These are phyloP conservation scores for Tulasnella sp. DNA, from an alignment of 768 basidiomycete species.

Conservation along the genomic window DNA sequence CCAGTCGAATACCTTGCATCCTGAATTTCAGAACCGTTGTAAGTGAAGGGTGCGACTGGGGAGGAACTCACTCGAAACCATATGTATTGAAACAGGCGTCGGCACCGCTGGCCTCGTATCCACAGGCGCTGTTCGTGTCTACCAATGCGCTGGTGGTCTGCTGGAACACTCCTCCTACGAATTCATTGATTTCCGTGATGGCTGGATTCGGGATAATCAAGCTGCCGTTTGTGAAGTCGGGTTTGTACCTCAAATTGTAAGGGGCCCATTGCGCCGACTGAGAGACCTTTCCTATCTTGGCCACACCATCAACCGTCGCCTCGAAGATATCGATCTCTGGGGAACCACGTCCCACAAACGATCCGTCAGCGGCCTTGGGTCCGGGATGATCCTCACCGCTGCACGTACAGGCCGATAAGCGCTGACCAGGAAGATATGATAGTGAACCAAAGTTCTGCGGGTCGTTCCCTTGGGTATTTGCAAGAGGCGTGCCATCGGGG, in stretches of 20 bases:
- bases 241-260: constrained; percentile 60
- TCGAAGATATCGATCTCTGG: constrained; percentile 91
- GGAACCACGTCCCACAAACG: constrained; percentile 68
- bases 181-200: constrained; percentile 47
- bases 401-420: constrained; percentile 82
- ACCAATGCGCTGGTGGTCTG: constrained; percentile 74
- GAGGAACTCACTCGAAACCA: constrained; percentile 61
- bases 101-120: constrained; percentile 41
- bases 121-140: constrained; percentile 61
- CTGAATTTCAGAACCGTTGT: constrained; percentile 26
- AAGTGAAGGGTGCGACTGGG: not conserved
- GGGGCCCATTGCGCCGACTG: constrained; percentile 67
- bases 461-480: constrained; percentile 56
- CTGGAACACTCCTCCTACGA: constrained; percentile 68
- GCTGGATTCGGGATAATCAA: constrained; percentile 42
- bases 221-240: constrained; percentile 53
- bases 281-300: constrained; percentile 61
- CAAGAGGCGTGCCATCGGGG: constrained; percentile 45
- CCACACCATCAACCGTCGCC: constrained; percentile 67
- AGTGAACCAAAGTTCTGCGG: constrained; percentile 39
- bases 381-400: constrained; percentile 78
- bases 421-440: constrained; percentile 81
- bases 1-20: constrained; percentile 51
- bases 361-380: constrained; percentile 62
- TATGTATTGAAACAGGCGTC: constrained; percentile 45